Conservation (phyloP, 768 basidiomycete species). For the Suillus clintonianus region DNA sequence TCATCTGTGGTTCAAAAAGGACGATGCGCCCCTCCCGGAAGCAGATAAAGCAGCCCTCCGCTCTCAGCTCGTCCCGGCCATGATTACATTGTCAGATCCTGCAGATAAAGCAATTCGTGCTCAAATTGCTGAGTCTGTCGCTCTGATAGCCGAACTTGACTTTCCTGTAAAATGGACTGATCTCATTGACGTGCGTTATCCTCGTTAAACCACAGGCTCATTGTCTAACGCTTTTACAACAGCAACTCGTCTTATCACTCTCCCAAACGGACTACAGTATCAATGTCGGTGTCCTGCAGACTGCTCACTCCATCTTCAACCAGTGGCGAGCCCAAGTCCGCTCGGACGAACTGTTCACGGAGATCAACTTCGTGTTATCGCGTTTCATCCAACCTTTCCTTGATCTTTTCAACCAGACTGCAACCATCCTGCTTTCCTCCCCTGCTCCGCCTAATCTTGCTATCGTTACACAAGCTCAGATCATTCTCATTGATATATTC, state of each 20-base stretch:
- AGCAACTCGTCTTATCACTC: slow-evolving; percentile 90
- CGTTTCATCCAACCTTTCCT: slow-evolving; percentile 87
- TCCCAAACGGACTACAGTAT: slow-evolving; percentile 79
- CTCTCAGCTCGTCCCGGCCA: slow-evolving; percentile 81
- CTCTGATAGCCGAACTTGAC: slow-evolving; percentile 88
- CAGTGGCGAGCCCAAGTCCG: slow-evolving; percentile 92
- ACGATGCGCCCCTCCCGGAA: slow-evolving; percentile 68
- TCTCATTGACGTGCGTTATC: slow-evolving; percentile 79
- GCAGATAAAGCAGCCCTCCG: slow-evolving; percentile 76
- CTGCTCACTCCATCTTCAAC: slow-evolving; percentile 93
- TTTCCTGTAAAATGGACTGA: slow-evolving; percentile 89
- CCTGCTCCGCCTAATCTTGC: slow-evolving; percentile 41
- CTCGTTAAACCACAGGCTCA: neutral
- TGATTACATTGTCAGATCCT: slow-evolving; percentile 81
- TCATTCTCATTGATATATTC: slow-evolving; percentile 82
- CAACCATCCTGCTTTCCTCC: slow-evolving; percentile 47
- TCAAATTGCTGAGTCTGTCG: slow-evolving; percentile 91
- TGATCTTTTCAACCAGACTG: slow-evolving; percentile 74
- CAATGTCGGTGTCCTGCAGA: slow-evolving; percentile 89
- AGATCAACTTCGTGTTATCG: slow-evolving; percentile 87
- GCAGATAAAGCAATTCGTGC: slow-evolving; percentile 72
- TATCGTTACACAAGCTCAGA: slow-evolving; percentile 70
- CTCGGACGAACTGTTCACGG: slow-evolving; percentile 81
- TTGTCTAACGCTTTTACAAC: slow-evolving; percentile 5
- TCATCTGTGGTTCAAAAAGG: slow-evolving; percentile 40